Evolutionary conservation across 768 basidiomycete genomes (phyloP).

Genomic region (Psilocybe cubensis): DNA sequence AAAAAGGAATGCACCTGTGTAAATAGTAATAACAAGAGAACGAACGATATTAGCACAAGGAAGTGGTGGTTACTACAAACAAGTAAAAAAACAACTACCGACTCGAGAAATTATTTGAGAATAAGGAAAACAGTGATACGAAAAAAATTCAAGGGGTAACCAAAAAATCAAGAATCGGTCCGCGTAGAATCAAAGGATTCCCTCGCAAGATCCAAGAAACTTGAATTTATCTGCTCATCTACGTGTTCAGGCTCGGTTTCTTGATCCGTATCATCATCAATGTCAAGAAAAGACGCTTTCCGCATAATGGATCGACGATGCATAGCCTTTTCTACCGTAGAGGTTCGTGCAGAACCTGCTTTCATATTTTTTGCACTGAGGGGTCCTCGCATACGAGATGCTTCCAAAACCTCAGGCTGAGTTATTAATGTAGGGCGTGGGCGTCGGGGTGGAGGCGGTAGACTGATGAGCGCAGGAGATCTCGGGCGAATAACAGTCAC

Average conservation of each 20-base stretch:
- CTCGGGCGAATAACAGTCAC: slow-evolving; percentile 1
- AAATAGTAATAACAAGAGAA: slow-evolving; percentile 13
- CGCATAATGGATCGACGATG: slow-evolving; percentile 59
- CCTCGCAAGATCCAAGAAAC: slow-evolving; percentile 55
- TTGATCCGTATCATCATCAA: slow-evolving; percentile 53
- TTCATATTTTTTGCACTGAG: slow-evolving; percentile 17
- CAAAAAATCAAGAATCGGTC: slow-evolving; percentile 24
- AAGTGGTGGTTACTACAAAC: neutral
- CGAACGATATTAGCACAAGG: slow-evolving; percentile 21
- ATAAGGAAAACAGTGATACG: slow-evolving; percentile 9
- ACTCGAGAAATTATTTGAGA: slow-evolving; percentile 10
- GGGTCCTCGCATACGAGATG: slow-evolving; percentile 20
- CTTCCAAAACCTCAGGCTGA: slow-evolving; percentile 15
- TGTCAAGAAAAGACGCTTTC: slow-evolving; percentile 76
- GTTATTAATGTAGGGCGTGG: slow-evolving; percentile 30
- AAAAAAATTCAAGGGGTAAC: neutral
- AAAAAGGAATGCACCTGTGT: slow-evolving; percentile 16
- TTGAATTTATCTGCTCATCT: slow-evolving; percentile 26
- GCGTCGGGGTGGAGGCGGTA: slow-evolving; percentile 62
- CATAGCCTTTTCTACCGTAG: slow-evolving; percentile 40
- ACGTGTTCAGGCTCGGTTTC: slow-evolving; percentile 29
- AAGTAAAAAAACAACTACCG: slow-evolving; percentile 10
- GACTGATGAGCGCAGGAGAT: slow-evolving; percentile 36
- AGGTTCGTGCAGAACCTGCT: slow-evolving; percentile 33
- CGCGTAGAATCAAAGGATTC: slow-evolving; percentile 55